Evolutionary conservation across 495 filamentous ascomycete species (phyloP).

Genomic region (Aspergillus affinis): DNA sequence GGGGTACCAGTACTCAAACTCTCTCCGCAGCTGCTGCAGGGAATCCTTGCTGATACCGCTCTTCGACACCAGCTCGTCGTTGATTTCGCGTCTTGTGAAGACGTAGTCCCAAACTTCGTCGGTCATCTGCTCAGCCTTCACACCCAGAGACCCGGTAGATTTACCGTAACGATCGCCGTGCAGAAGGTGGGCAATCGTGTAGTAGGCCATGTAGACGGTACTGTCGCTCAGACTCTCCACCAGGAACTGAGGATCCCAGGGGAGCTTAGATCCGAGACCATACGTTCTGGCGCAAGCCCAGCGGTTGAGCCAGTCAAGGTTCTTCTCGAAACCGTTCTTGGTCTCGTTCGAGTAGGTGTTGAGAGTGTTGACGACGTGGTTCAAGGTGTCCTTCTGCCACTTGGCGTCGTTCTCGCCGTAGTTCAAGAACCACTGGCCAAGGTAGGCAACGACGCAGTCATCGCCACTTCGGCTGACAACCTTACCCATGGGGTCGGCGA

Average conservation of each 20-base stretch:
- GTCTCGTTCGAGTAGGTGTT: slow-evolving; percentile 79
- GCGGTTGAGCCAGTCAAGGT: slow-evolving; percentile 86
- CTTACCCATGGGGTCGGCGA: slow-evolving; percentile 86
- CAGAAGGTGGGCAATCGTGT: slow-evolving; percentile 87
- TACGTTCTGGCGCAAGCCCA: slow-evolving; percentile 95
- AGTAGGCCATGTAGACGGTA: slow-evolving; percentile 96
- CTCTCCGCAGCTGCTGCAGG: slow-evolving; percentile 75
- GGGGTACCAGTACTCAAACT: slow-evolving; percentile 97
- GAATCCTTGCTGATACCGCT: slow-evolving; percentile 69
- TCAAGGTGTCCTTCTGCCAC: slow-evolving; percentile 73
- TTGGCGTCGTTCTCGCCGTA: slow-evolving; percentile 82
- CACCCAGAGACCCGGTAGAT: slow-evolving; percentile 60
- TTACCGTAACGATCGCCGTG: slow-evolving; percentile 81
- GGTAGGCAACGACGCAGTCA: slow-evolving; percentile 85
- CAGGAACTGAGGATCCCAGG: slow-evolving; percentile 89
- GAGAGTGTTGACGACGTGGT: slow-evolving; percentile 70
- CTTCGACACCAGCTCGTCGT: slow-evolving; percentile 59
- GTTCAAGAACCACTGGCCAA: slow-evolving; percentile 97
- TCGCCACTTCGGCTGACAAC: slow-evolving; percentile 86
- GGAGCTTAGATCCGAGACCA: slow-evolving; percentile 88
- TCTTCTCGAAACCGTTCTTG: slow-evolving; percentile 79
- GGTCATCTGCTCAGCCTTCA: slow-evolving; percentile 84
- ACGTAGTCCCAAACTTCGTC: slow-evolving; percentile 98
- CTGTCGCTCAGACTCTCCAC: slow-evolving; percentile 92
- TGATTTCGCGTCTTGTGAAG: slow-evolving; percentile 67